These are phyloP conservation scores for Lichtheimia ramosa DNA, from an alignment of 371 early-diverging fungal species.

Conservation along the genomic window DNA sequence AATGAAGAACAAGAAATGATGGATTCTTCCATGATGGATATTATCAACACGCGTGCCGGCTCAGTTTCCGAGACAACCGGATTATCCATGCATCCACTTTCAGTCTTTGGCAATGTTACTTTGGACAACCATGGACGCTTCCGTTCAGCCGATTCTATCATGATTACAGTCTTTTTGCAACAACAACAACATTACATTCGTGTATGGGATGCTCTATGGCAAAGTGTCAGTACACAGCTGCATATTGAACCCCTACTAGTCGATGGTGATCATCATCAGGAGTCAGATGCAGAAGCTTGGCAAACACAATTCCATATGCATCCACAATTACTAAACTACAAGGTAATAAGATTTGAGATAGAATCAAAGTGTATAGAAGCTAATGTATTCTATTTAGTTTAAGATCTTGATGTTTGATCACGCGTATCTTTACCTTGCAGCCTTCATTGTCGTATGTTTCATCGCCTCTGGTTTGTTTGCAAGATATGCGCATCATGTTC, in stretches of 20 bases:
- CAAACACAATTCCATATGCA: slow-evolving; percentile 16
- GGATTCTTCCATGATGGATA: slow-evolving; percentile 14
- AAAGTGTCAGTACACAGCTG: slow-evolving; percentile 14
- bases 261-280: too few species aligned
- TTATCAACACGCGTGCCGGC: slow-evolving; percentile 17
- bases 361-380: too few species aligned
- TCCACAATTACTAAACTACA: slow-evolving; percentile 25
- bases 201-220: slow-evolving; percentile 51
- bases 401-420: background rate
- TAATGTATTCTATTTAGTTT: too few species aligned
- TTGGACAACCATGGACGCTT: slow-evolving; percentile 24
- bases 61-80: slow-evolving; percentile 26
- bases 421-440: background rate
- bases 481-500: slow-evolving; percentile 64
- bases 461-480: slow-evolving; percentile 58
- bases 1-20: slow-evolving; percentile 3
- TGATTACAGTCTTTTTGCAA: slow-evolving; percentile 35
- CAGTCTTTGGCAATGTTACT: slow-evolving; percentile 54
- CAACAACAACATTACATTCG: slow-evolving; percentile 7
- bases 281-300: slow-evolving; percentile 13
- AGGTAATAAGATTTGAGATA: too few species aligned
- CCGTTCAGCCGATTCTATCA: slow-evolving; percentile 49
- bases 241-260: background rate
- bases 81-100: slow-evolving; percentile 47
- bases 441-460: slow-evolving; percentile 57